Percentiles rank a stretch among this genome's conserved stretches.
These are phyloP conservation scores for Globisporangium rhizosaccharum DNA, from an alignment of 352 stramenopile species.

Conservation along the genomic window DNA sequence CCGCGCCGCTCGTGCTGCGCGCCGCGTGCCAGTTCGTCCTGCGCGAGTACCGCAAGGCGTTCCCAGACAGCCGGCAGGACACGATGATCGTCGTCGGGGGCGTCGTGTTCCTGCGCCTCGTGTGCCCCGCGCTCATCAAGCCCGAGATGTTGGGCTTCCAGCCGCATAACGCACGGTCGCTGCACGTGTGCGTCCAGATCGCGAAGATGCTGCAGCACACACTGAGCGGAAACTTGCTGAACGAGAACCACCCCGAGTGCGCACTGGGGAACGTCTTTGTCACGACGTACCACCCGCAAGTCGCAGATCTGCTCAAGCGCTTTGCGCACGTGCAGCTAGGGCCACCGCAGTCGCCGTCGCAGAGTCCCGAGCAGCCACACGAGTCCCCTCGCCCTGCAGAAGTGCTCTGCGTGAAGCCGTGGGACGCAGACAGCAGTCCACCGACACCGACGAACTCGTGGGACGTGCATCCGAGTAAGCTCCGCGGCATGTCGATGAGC, in stretches of 20 bases:
- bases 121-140: slow-evolving; percentile 78
- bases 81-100: slow-evolving; percentile 70
- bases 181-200: slow-evolving; percentile 60
- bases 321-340: slow-evolving; percentile 49
- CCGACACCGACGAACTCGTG: slow-evolving; percentile 25
- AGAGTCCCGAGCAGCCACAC: slow-evolving; percentile 10
- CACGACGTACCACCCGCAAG: slow-evolving; percentile 49
- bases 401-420: slow-evolving; percentile 19
- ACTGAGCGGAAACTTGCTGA: slow-evolving; percentile 49
- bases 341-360: slow-evolving; percentile 3
- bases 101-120: slow-evolving; percentile 67
- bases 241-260: slow-evolving; percentile 38
- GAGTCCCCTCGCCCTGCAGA: slow-evolving; percentile 10
- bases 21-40: slow-evolving; percentile 70
- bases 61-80: slow-evolving; percentile 54
- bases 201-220: slow-evolving; percentile 80
- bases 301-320: slow-evolving; percentile 51
- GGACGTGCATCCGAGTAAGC: slow-evolving; percentile 39
- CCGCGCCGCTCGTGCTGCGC: slow-evolving; percentile 65
- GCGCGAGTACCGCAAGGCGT: slow-evolving; percentile 59
- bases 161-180: slow-evolving; percentile 41
- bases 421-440: slow-evolving; percentile 19
- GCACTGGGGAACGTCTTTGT: slow-evolving; percentile 60
- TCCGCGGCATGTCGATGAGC: slow-evolving; percentile 57
- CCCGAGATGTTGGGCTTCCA: slow-evolving; percentile 75